These are phyloP conservation scores for Coniochaeta sp. DNA, from an alignment of 2,329 filamentous ascomycete genomes.

Conservation along the genomic window DNA sequence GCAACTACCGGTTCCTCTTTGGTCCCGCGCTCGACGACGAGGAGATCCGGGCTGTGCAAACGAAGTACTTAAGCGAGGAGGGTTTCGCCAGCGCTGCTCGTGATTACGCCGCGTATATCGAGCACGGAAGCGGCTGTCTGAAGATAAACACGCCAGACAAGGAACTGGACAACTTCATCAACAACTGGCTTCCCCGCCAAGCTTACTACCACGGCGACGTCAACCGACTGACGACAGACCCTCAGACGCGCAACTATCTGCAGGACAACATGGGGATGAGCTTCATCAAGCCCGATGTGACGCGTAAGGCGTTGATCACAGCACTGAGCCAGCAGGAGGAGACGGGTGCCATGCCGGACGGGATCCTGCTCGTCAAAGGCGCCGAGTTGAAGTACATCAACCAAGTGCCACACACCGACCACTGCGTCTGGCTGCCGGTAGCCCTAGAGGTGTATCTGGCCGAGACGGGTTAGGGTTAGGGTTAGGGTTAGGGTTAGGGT, in stretches of 20 bases:
- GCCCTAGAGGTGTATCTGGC: conserved; percentile 46
- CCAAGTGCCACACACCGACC: conserved; percentile 52
- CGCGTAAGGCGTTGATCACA: conserved; percentile 39
- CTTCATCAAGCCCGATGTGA: conserved; percentile 43
- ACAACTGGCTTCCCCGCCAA: conserved; percentile 51
- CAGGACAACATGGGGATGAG: conserved; percentile 57
- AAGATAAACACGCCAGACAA: conserved; percentile 46
- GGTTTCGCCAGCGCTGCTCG: conserved; percentile 36
- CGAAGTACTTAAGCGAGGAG: conserved; percentile 40
- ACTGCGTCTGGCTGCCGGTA: conserved; percentile 51
- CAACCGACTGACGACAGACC: conserved; percentile 50
- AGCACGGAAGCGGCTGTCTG: conserved; percentile 41
- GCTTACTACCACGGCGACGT: conserved; percentile 53
- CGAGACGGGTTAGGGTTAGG: too few species aligned
- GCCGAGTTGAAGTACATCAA: conserved; percentile 55
- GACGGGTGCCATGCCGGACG: conserved; percentile 51
- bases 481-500: too few species aligned
- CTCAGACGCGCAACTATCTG: conserved; percentile 51
- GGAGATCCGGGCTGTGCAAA: conserved; percentile 37
- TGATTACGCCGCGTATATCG: conserved; percentile 44
- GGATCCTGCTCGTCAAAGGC: conserved; percentile 43
- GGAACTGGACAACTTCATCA: conserved; percentile 49
- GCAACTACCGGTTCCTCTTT: conserved; percentile 46
- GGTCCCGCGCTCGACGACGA: conserved; percentile 45
- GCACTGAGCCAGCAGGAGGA: conserved; percentile 45